Conservation (phyloP, 2,329 filamentous ascomycete species). For the Lecanoromycetidae sp. region DNA sequence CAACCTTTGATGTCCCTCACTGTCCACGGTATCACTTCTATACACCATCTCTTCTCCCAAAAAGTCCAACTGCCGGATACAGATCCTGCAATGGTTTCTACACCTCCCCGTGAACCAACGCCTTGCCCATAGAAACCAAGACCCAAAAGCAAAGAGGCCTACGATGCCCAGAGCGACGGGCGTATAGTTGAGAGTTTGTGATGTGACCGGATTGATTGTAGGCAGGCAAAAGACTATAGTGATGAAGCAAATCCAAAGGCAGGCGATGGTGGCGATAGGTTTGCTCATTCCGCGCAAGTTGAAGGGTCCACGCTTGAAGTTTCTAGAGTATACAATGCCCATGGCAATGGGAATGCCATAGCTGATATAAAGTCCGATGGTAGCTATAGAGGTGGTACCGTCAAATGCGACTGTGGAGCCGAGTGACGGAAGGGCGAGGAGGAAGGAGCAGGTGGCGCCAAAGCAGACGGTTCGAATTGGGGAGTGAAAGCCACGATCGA, state of each 20-base stretch:
- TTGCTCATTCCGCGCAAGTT: constrained; percentile 37
- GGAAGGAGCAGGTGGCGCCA: constrained; percentile 42
- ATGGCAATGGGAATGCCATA: constrained; percentile 47
- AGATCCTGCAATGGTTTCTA: constrained; percentile 27
- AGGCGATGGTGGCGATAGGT: constrained; percentile 37
- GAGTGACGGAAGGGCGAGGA: constrained; percentile 43
- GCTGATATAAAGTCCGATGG: constrained; percentile 45
- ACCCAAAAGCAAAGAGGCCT: constrained; percentile 34
- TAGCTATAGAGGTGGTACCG: constrained; percentile 48
- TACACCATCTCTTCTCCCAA: constrained; percentile 16
- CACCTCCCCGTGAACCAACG: constrained; percentile 46
- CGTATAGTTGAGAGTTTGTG: constrained; percentile 47
- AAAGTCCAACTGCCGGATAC: constrained; percentile 16
- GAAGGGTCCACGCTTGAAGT: constrained; percentile 46
- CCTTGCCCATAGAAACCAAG: constrained; percentile 42
- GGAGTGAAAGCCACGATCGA: constrained; percentile 11
- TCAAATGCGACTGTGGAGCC: constrained; percentile 44
- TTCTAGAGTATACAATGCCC: constrained; percentile 38
- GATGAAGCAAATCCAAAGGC: constrained; percentile 43
- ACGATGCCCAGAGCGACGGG: constrained; percentile 48
- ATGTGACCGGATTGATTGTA: constrained; percentile 42
- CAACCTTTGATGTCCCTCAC: constrained; percentile 9
- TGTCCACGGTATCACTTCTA: constrained; percentile 6
- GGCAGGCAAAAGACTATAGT: constrained; percentile 47
- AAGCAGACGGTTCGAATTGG: constrained; percentile 38